Evolutionary conservation across 2,329 filamentous ascomycete genomes (phyloP), one percentile per base, ranked within the genome.

Genomic region (Xylaria sp.): DNA sequence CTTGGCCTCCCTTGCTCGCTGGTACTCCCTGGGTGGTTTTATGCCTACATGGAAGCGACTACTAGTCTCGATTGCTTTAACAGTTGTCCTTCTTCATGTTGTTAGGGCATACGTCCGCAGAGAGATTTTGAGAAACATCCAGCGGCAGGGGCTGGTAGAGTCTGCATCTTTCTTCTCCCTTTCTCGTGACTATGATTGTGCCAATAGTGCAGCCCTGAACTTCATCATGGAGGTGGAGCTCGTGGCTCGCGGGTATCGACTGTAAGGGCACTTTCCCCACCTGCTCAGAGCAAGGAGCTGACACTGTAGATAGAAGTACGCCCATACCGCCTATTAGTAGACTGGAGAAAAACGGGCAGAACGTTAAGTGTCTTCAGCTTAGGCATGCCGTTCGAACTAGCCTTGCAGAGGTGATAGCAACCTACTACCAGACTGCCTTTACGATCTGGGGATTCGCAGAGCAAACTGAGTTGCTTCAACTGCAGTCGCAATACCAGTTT

Each of bases 251-350:
- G 78, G 78, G 63, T 79, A 79, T 67, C 74, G 78, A 74, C 71
- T 79, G 78, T 78, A 72, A 74, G 71, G 25, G 25, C 35, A 37
- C 29, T 27, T 32, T n/a, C 42, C 21, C 16, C 21, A 23, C 16
- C 50, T 12, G n/a, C 13, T 5, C 13, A 54, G 40, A 59, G 16
- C 29, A 29, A 51, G 3, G 25, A 23, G 66, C 73, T 76, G 66
- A 74, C 21, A 40, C 37, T 50, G 40, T 40, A 25, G 66, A 69
- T 62, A 97, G 93, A 82, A 97, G 93, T 84, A 91, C 90, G 18
- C 95, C 94, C 27, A 82, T 98, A 42, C 95, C 96, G 6, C 96
- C 96, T n/a, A 92, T 98, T 69, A 97, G 92, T 73, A 90, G 95
- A 54, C 85, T 99, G 37, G 96, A 99, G 78, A 93, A 97, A 73